Conservation (phyloP, 2,329 filamentous ascomycete species). For the Botryotinia globosa region DNA sequence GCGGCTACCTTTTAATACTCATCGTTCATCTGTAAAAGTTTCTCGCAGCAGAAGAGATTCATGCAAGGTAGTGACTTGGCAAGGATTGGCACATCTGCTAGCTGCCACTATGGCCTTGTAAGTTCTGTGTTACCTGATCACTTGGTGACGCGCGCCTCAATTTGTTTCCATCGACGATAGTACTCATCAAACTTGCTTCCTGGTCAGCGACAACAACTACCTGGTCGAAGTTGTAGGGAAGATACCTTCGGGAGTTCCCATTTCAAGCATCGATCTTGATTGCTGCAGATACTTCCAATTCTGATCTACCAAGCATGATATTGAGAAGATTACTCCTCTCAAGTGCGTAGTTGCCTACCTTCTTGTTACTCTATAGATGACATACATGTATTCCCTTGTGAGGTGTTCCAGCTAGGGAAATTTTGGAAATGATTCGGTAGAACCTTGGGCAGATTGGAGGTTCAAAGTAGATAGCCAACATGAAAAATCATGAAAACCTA, state of each 20-base stretch:
- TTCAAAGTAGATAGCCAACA: background rate
- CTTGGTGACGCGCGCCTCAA: background rate
- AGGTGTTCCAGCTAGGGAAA: background rate
- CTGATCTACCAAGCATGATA: background rate
- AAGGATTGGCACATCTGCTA: background rate
- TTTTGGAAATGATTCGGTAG: background rate
- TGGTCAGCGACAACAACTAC: background rate
- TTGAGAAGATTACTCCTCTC: background rate
- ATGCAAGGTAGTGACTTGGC: background rate
- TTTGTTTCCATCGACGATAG: background rate
- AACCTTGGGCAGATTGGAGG: too few species aligned
- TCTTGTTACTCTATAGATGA: too few species aligned
- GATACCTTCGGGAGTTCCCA: background rate
- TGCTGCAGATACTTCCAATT: background rate
- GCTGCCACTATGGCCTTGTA: background rate
- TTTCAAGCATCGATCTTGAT: background rate
- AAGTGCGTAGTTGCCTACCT: background rate
- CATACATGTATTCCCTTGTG: background rate
- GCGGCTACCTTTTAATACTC: conserved; percentile 3
- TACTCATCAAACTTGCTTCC: background rate
- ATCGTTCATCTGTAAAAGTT: background rate
- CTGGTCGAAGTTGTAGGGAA: too few species aligned
- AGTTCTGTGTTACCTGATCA: background rate
- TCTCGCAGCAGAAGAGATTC: background rate
- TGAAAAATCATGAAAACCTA: background rate